These are phyloP conservation scores for Starmerella vitae DNA, from an alignment of 805 yeast genomes.

Conservation along the genomic window DNA sequence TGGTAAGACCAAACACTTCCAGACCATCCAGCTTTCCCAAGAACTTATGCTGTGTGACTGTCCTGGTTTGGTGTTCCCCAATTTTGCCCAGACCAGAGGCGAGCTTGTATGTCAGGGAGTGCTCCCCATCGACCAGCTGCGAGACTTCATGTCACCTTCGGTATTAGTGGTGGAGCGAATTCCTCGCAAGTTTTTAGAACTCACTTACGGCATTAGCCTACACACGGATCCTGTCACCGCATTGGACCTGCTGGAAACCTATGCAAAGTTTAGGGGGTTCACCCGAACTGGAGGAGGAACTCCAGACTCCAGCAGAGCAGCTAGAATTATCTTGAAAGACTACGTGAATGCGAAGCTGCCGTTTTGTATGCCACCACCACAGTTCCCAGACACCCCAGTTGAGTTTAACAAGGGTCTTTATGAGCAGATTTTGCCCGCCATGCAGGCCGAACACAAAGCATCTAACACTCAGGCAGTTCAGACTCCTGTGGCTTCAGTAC, in stretches of 20 bases:
- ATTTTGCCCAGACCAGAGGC: conserved; percentile 90
- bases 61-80: conserved; percentile 98
- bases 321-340: conserved; percentile 83
- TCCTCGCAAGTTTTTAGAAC: conserved; percentile 80
- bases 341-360: conserved; percentile 84
- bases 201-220: conserved; percentile 84
- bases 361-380: conserved; percentile 82
- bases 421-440: conserved; percentile 57
- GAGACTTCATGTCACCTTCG: conserved; percentile 83
- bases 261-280: conserved; percentile 92
- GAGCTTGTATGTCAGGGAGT: conserved; percentile 97
- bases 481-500: conserved; percentile 30
- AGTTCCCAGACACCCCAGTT: conserved; percentile 37
- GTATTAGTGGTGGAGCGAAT: conserved; percentile 74
- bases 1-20: conserved; percentile 98
- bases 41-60: conserved; percentile 88
- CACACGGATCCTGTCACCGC: conserved; percentile 63
- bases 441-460: conserved; percentile 35
- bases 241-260: conserved; percentile 74
- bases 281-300: conserved; percentile 88
- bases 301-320: conserved; percentile 92
- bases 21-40: conserved; percentile 76
- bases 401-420: conserved; percentile 71
- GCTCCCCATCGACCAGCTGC: conserved; percentile 91
- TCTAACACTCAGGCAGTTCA: conserved; percentile 30